Conservation (phyloP, 495 filamentous ascomycete species). For the Xylaria flabelliformis region DNA sequence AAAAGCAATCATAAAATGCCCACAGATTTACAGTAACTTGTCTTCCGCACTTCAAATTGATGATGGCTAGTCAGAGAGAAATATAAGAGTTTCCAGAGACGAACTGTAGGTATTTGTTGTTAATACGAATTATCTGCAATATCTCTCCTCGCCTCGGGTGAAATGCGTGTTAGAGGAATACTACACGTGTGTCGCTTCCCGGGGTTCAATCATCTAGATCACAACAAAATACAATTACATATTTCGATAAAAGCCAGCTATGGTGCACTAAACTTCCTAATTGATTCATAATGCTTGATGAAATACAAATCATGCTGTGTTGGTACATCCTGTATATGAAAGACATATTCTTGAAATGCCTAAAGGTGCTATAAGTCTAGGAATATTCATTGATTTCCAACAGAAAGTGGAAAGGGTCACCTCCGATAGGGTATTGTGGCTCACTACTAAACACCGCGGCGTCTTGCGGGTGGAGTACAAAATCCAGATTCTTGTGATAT, state of each 20-base stretch:
- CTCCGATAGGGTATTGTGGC: not conserved
- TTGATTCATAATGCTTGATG: not conserved
- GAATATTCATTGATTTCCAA: not conserved
- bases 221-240: not conserved
- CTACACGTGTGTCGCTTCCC: not conserved
- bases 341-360: not conserved
- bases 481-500: not conserved
- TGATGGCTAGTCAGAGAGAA: not conserved
- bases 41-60: not conserved
- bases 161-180: not conserved
- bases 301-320: not conserved
- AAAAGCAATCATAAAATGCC: not conserved
- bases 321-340: not conserved
- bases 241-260: not conserved
- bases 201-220: not conserved
- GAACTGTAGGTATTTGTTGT: not conserved
- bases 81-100: not conserved
- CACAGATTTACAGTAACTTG: too few relatives aligned
- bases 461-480: not conserved
- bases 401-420: not conserved
- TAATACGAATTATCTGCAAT: not conserved
- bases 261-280: not conserved
- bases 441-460: not conserved
- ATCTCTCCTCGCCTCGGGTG: not conserved
- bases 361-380: not conserved